Percentiles rank a stretch among this genome's conserved stretches.
phyloP scores from a whole-genome alignment of 139 green algal genomes.

The Chlorella sp. region DNA sequence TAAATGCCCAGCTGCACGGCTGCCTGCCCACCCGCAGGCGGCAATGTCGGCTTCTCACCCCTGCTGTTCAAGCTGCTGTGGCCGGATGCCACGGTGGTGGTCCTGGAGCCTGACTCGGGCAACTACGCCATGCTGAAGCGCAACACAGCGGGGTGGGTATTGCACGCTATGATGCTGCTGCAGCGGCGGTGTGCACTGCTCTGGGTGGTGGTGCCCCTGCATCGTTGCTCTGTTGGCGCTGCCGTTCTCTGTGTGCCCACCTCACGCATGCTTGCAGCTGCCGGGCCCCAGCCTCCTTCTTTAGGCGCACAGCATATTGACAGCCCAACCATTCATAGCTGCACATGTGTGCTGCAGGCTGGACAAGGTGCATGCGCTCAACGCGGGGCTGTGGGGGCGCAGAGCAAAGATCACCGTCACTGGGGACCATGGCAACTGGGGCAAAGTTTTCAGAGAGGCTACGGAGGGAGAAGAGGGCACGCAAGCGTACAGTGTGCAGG shows the following conservation, averaged over 20 bases:
- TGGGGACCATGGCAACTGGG: slow-evolving; percentile 32
- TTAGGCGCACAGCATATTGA: too few relatives aligned
- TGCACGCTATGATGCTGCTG: neutral
- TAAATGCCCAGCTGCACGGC: neutral
- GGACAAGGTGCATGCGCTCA: slow-evolving; percentile 10
- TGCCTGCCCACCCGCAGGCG: neutral
- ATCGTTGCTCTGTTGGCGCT: neutral
- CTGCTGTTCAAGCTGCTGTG: slow-evolving; percentile 39
- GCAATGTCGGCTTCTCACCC: slow-evolving; percentile 36
- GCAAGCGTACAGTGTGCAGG: slow-evolving; percentile 23
- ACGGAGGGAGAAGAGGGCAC: neutral
- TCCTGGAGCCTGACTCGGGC: slow-evolving; percentile 30
- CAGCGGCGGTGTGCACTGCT: neutral
- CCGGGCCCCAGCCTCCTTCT: too few relatives aligned
- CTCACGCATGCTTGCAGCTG: too few relatives aligned
- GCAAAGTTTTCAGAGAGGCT: slow-evolving; percentile 35
- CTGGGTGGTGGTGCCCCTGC: neutral
- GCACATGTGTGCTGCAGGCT: slow-evolving; percentile 16
- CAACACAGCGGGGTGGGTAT: slow-evolving; percentile 30
- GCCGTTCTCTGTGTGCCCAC: too few relatives aligned
- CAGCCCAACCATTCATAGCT: too few relatives aligned
- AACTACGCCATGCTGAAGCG: slow-evolving; percentile 35
- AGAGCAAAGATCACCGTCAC: slow-evolving; percentile 8
- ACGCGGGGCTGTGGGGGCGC: slow-evolving; percentile 42
- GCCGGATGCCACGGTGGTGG: slow-evolving; percentile 35